Conservation (phyloP, 371 early-diverging fungal species). For the Zychaea mexicana region DNA sequence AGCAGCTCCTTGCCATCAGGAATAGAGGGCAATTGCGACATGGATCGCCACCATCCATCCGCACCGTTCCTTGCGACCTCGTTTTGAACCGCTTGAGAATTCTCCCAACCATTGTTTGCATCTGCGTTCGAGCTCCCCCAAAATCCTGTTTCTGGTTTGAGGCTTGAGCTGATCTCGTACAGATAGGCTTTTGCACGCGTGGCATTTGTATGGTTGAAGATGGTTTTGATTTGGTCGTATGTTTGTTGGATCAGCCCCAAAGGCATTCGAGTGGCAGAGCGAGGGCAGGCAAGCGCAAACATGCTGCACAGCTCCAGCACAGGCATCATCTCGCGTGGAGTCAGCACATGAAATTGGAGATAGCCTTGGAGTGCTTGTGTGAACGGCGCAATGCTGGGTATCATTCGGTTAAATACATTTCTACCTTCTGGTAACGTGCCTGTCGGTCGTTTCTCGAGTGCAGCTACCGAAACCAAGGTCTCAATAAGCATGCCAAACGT, state of each 20-base stretch:
- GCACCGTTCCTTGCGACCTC: background rate
- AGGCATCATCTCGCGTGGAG: constrained; percentile 16
- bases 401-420: background rate
- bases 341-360: constrained; percentile 7
- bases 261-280: constrained; percentile 6
- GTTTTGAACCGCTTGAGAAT: too few relatives aligned
- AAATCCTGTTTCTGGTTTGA: background rate
- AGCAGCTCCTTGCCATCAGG: background rate
- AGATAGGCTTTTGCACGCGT: background rate
- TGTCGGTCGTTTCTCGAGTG: constrained; percentile 11
- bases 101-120: too few relatives aligned
- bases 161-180: background rate
- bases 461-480: constrained; percentile 5
- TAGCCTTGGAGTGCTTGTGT: background rate
- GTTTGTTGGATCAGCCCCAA: background rate
- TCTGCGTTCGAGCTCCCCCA: background rate
- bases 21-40: background rate
- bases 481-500: constrained; percentile 22
- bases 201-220: background rate
- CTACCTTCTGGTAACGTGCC: background rate
- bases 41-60: background rate
- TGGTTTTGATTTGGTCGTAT: background rate
- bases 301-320: constrained; percentile 8
- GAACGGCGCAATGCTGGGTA: background rate
- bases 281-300: constrained; percentile 1